Evolutionary conservation across 225 moss, liverwort and hornwort genomes (phyloP), one percentile per base, ranked within the genome.

Genomic region (Neckera pumila): DNA sequence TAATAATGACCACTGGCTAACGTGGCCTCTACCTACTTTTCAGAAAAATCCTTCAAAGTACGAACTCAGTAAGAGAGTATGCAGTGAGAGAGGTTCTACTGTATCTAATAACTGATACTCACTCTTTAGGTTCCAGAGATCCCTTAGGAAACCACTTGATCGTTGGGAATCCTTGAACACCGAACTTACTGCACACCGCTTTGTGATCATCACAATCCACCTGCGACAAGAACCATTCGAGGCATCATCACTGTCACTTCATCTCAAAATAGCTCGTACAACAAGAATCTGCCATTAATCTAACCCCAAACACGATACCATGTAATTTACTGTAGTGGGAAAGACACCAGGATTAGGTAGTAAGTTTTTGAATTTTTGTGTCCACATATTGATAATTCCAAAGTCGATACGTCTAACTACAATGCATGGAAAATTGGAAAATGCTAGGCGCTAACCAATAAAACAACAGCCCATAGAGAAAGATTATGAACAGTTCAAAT

Each of bases 161-260:
- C 56, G 97, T 97, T 42, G 98, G 99, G 69, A 96, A 99, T 62
- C 97, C 99, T 81, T 90, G 79, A 54, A 99, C 85, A 17, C 96
- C 96, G 38, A 85, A 99, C 93, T 95, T 97, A 51, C 92, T 95
- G 90, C 99, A 99, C 72, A 96, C 72, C 26, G 96, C 64, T 91
- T 97, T 99, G 87, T 99, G 96, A 72, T 90, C 89, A 87, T 99
- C 97, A 93, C 99, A 99, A 87, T 99, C 97, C 63, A 99, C 97
- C 98, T 99, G 92, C 49, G 22, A 83, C 78, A 85, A 73, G 54
- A 61, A 72, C 60, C 53, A 77, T 58, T 86, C 36, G 3, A 72
- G 74, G 53, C 82, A 79, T 53, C 33, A 82, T 59, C 77, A 87
- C 25, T 45, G 36, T 80, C 64, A 72, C 38, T 85, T 19, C 76